Evolutionary conservation across 108 stramenopile species (phyloP).

Genomic region (Stephanodiscus minutulus): DNA sequence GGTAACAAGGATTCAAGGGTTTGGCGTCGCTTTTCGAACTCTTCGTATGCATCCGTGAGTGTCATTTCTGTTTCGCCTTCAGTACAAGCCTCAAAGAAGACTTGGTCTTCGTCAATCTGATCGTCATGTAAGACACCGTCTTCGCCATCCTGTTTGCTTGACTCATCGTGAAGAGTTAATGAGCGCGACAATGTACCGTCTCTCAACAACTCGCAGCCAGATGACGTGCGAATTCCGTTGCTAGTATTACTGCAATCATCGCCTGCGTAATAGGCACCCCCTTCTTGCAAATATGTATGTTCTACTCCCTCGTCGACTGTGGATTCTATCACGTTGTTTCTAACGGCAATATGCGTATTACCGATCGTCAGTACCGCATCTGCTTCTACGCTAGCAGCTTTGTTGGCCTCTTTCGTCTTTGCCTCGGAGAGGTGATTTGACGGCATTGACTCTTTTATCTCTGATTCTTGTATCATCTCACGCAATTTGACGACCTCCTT

Average conservation of each 20-base stretch:
- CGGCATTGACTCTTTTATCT: constrained; percentile 61
- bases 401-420: constrained; percentile 77
- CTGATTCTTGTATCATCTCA: constrained; percentile 69
- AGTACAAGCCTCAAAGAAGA: background rate
- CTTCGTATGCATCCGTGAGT: constrained; percentile 1
- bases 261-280: background rate
- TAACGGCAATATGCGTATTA: background rate
- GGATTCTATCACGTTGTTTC: background rate
- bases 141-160: background rate
- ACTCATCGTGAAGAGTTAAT: background rate
- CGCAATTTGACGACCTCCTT: constrained; percentile 48
- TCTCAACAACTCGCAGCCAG: background rate
- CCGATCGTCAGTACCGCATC: background rate
- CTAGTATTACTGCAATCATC: background rate
- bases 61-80: background rate
- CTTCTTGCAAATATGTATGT: background rate
- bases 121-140: background rate
- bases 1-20: background rate
- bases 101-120: background rate
- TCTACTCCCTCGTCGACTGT: background rate
- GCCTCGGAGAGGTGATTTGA: constrained; percentile 72
- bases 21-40: constrained; percentile 10
- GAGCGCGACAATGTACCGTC: background rate
- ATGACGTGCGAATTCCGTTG: background rate
- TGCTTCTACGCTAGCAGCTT: constrained; percentile 24